phyloP scores from a whole-genome alignment of 2,329 filamentous ascomycete genomes.

The Verticillium alfalfae region DNA sequence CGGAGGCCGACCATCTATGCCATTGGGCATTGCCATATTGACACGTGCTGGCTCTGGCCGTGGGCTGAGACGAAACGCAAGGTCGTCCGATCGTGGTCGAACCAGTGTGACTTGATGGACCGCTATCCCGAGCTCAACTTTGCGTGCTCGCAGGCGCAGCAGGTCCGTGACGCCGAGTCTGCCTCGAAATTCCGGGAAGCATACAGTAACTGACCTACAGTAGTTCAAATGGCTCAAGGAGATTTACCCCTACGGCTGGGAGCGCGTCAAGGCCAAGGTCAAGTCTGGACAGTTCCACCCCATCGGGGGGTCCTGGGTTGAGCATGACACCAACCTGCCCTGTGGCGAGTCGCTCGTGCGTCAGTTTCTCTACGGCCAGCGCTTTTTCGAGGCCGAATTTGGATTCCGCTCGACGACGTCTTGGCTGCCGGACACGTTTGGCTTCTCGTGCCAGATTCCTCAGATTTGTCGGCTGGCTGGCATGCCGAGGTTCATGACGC shows the following conservation, averaged over 20 bases:
- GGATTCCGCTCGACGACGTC: slow-evolving; percentile 59
- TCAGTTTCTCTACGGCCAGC: slow-evolving; percentile 63
- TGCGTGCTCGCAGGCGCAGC: slow-evolving; percentile 58
- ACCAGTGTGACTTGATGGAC: slow-evolving; percentile 63
- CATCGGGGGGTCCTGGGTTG: slow-evolving; percentile 65
- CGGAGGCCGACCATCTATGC: slow-evolving; percentile 52
- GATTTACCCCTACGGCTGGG: slow-evolving; percentile 58
- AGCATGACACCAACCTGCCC: slow-evolving; percentile 65
- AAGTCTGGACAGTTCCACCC: slow-evolving; percentile 62
- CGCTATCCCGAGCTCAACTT: slow-evolving; percentile 64
- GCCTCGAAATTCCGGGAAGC: too few species aligned
- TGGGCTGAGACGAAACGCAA: slow-evolving; percentile 67
- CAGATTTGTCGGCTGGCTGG: slow-evolving; percentile 61
- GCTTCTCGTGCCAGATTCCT: slow-evolving; percentile 62
- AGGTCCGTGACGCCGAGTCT: slow-evolving; percentile 15
- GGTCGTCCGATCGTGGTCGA: slow-evolving; percentile 64
- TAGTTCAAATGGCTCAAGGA: slow-evolving; percentile 59
- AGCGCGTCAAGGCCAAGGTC: slow-evolving; percentile 61
- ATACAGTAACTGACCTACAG: neutral
- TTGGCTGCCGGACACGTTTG: slow-evolving; percentile 67
- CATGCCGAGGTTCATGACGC: slow-evolving; percentile 64
- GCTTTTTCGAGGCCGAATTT: slow-evolving; percentile 62
- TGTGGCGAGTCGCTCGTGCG: slow-evolving; percentile 62
- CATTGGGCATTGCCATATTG: slow-evolving; percentile 65
- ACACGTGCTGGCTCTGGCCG: slow-evolving; percentile 67